Evolutionary conservation across 176 grass and related monocot genomes (phyloP).

Genomic region (Musa acuminata): DNA sequence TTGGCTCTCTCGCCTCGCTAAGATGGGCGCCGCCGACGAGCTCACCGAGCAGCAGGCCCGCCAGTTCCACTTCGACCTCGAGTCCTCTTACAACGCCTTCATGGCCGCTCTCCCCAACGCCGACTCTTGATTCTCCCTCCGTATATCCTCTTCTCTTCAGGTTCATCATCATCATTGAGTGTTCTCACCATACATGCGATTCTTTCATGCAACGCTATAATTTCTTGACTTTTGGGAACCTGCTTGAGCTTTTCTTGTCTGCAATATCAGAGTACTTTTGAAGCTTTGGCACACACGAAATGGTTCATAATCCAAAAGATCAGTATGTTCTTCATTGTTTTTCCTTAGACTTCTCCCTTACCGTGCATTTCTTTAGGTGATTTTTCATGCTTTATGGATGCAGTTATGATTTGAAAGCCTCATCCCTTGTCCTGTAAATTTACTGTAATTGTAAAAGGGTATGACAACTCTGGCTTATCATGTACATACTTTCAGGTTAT

Average conservation of each 20-base stretch:
- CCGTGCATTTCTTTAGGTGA: neutral
- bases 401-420: neutral
- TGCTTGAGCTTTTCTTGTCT: neutral
- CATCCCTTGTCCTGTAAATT: neutral
- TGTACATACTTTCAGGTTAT: neutral
- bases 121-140: constrained; percentile 27
- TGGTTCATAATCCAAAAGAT: neutral
- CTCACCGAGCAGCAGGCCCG: constrained; percentile 87
- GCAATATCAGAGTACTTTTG: neutral
- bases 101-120: constrained; percentile 77
- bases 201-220: neutral
- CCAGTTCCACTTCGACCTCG: constrained; percentile 88
- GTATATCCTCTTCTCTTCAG: neutral
- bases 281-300: neutral
- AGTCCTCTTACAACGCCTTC: constrained; percentile 73
- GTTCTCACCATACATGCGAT: neutral
- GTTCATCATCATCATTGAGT: neutral
- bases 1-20: constrained; percentile 70
- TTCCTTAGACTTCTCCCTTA: too few relatives aligned
- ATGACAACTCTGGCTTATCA: neutral
- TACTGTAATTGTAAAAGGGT: neutral
- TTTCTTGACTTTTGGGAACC: neutral
- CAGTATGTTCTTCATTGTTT: neutral
- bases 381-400: neutral
- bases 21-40: constrained; percentile 92